Percentiles rank a stretch among this genome's conserved stretches.
phyloP scores from a whole-genome alignment of 2,329 filamentous ascomycete species.

The Cadophora sp. region DNA sequence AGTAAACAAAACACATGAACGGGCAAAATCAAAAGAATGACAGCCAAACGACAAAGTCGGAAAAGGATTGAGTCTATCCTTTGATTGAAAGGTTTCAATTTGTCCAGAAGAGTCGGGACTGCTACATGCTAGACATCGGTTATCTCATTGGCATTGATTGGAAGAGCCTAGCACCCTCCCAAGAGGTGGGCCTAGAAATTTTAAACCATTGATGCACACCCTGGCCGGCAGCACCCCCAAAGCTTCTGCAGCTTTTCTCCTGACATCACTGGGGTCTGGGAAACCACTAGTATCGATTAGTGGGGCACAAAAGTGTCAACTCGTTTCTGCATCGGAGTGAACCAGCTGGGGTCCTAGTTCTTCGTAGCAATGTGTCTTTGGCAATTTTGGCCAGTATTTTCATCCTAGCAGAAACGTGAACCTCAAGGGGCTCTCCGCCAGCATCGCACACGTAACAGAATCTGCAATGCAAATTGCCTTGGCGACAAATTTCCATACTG shows the following conservation, averaged over 20 bases:
- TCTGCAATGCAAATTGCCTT: not conserved
- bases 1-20: not conserved
- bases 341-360: not conserved
- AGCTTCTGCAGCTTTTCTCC: not conserved
- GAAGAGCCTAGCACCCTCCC: not conserved
- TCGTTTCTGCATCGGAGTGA: not conserved
- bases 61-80: not conserved
- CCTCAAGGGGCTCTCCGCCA: too few relatives aligned
- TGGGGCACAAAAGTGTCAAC: not conserved
- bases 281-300: not conserved
- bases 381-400: not conserved
- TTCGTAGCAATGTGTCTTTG: not conserved
- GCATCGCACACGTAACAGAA: not conserved
- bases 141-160: not conserved
- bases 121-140: not conserved
- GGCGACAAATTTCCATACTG: not conserved
- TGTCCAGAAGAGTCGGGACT: not conserved
- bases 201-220: not conserved
- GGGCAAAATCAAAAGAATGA: not conserved
- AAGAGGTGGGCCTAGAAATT: not conserved
- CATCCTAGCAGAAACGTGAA: too few relatives aligned
- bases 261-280: not conserved
- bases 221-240: not conserved
- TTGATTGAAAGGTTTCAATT: not conserved
- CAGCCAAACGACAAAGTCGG: not conserved